Percentiles rank a stretch among this genome's conserved stretches.
phyloP scores from a whole-genome alignment of 352 stramenopile species.

The Phytophthora colocasiae region DNA sequence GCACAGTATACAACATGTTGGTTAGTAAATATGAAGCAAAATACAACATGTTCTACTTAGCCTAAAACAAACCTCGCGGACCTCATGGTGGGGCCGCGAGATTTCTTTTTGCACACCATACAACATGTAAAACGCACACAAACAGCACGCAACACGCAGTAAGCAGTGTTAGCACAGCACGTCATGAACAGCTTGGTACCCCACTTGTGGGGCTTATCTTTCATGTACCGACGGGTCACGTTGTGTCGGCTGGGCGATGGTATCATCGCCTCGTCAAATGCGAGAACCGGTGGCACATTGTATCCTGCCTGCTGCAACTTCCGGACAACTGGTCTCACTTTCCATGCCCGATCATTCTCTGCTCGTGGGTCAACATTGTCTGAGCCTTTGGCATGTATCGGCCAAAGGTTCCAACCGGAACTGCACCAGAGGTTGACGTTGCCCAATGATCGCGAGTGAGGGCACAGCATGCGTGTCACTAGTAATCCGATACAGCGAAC shows the following conservation, averaged over 20 bases:
- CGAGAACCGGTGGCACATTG: slow-evolving; percentile 9
- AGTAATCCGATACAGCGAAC: slow-evolving; percentile 20
- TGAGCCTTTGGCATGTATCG: slow-evolving; percentile 16
- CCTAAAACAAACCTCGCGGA: too few relatives aligned
- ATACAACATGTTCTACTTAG: too few relatives aligned
- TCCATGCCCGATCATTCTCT: slow-evolving; percentile 14
- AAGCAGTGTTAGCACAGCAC: slow-evolving; percentile 14
- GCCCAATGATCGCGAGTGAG: slow-evolving; percentile 23
- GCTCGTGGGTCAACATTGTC: slow-evolving; percentile 5
- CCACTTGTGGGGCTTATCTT: too few relatives aligned
- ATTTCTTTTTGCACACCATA: slow-evolving; percentile 7
- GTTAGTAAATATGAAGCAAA: too few relatives aligned
- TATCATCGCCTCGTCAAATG: slow-evolving; percentile 22
- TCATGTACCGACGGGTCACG: not conserved
- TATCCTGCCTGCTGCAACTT: slow-evolving; percentile 4
- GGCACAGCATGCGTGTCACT: slow-evolving; percentile 13
- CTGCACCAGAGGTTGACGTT: slow-evolving; percentile 1
- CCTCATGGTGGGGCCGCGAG: slow-evolving; percentile 7
- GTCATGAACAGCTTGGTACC: slow-evolving; percentile 23
- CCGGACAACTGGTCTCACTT: slow-evolving; percentile 8
- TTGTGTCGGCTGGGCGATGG: slow-evolving; percentile 16
- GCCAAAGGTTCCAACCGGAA: slow-evolving; percentile 18
- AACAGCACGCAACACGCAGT: too few relatives aligned
- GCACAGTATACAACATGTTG: too few relatives aligned
- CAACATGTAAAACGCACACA: slow-evolving; percentile 18